Evolutionary conservation across 2,329 filamentous ascomycete species (phyloP), one percentile per base, ranked within the genome.

Genomic region (Simplicillium aogashimaense): DNA sequence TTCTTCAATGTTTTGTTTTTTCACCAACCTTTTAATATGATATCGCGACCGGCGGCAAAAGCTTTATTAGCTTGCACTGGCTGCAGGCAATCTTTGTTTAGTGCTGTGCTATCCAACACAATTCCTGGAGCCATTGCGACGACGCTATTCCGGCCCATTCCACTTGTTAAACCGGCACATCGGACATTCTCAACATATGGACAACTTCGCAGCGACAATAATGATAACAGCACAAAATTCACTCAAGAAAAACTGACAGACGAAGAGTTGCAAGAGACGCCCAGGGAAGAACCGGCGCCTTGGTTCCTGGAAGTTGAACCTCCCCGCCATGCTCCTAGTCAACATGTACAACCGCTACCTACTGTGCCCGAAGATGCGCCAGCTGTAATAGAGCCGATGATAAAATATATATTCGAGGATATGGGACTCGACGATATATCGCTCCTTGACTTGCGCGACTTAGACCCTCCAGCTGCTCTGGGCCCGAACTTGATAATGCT

Each of bases 401-500:
- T 97, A 25, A 71, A 87, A 46, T 86, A 88, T 54, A 71, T 87
- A 2, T 88, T 86, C 7, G 76, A 89, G 44, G 85, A 94, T 25
- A 78, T 95, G 49, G 92, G 92, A 29, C 68, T 98, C 32, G 87
- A 95, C 55, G 76, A 88, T 42, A 68, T 98, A 36, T 72, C 72
- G 1, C 63, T 98, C 6, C 69, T 95, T 36, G 92, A 98, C 55
- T 70, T 98, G 28, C 86, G 92, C 42, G 66, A 76, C 30, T 71
- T 97, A 37, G 85, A 95, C 51, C 88, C 89, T 1, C 85, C 89
- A 0, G 81, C 90, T 1, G 89, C 89, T 0, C 72, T 98, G 2
- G 92, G 92, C 2, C 78, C 86, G 2, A 89, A 90, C 52, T 72
- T 95, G 20, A 73, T 98, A 40, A 97, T 97, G 92, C 64, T 98